Evolutionary conservation across 192 early-diverging fungal genomes (phyloP).

Genomic region (Endogone sp.): DNA sequence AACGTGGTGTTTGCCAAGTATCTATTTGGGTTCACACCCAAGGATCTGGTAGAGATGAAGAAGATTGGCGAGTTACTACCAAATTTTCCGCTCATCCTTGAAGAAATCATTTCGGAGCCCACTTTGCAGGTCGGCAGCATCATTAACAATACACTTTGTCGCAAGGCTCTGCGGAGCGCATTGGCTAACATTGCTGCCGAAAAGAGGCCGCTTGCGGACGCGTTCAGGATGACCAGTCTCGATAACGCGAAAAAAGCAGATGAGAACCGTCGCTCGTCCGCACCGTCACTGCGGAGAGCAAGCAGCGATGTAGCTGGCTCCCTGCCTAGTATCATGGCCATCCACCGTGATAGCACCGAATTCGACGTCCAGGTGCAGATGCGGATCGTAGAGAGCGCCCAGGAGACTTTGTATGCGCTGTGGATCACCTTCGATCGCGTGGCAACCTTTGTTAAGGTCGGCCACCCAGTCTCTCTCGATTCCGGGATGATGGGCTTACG

Average conservation of each 20-base stretch:
- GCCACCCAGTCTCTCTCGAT: neutral
- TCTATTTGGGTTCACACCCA: constrained; percentile 51
- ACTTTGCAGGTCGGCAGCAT: constrained; percentile 8
- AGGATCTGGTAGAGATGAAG: constrained; percentile 41
- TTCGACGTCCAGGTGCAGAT: constrained; percentile 60
- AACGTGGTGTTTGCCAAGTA: constrained; percentile 60
- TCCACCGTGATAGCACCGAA: constrained; percentile 57
- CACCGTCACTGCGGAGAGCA: neutral
- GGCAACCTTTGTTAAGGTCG: constrained; percentile 26
- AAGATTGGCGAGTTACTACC: constrained; percentile 55
- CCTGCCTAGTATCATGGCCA: constrained; percentile 43
- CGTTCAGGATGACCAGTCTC: neutral
- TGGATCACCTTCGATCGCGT: constrained; percentile 64
- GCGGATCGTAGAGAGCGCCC: constrained; percentile 41
- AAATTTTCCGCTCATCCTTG: constrained; percentile 46
- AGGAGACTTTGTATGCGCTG: constrained; percentile 48
- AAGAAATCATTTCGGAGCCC: constrained; percentile 32
- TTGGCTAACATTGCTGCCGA: neutral
- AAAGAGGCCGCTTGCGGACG: neutral
- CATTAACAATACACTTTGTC: constrained; percentile 10
- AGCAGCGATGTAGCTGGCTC: neutral
- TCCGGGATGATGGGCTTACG: neutral
- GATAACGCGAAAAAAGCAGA: neutral
- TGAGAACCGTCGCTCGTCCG: neutral
- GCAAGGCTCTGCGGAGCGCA: neutral